Conservation (phyloP, 139 green algal genomes). For the Raphidocelis subcapitata region DNA sequence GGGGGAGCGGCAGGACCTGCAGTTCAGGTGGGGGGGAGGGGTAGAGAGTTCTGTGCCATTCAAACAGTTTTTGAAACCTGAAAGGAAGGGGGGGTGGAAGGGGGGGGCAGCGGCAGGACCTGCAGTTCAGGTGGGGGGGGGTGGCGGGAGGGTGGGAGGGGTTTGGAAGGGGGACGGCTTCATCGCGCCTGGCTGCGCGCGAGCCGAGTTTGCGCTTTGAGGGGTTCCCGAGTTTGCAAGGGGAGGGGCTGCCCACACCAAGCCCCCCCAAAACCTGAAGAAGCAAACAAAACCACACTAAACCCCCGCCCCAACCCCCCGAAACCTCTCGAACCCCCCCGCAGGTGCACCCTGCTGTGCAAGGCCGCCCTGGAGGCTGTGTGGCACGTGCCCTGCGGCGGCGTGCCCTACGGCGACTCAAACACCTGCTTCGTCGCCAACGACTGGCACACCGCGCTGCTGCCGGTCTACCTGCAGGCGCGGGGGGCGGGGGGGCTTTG, state of each 20-base stretch:
- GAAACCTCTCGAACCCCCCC: no score
- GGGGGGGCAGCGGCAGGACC: slow-evolving; percentile 10
- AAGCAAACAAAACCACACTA: no score
- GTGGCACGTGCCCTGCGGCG: slow-evolving; percentile 86
- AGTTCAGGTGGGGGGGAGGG: slow-evolving; percentile 62
- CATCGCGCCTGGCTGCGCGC: no score
- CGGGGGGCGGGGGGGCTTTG: not conserved
- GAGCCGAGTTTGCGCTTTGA: no score
- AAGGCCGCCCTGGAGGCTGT: slow-evolving; percentile 83
- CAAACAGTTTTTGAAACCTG: no score
- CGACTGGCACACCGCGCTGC: slow-evolving; percentile 91
- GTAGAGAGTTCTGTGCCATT: slow-evolving; percentile 72
- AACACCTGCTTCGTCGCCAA: slow-evolving; percentile 92
- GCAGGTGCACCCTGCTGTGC: slow-evolving; percentile 65
- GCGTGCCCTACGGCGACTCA: slow-evolving; percentile 78
- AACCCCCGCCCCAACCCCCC: no score
- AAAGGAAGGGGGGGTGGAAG: no score
- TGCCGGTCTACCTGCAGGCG: slow-evolving; percentile 91
- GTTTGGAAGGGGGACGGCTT: no score
- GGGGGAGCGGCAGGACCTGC: slow-evolving; percentile 18
- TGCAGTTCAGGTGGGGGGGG: slow-evolving; percentile 68
- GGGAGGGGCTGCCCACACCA: no score
- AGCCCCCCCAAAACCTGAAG: no score
- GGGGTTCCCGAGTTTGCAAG: no score
- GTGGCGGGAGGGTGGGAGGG: no score